Conservation (phyloP, 78 protist species). For the Emiliania huxleyi region DNA sequence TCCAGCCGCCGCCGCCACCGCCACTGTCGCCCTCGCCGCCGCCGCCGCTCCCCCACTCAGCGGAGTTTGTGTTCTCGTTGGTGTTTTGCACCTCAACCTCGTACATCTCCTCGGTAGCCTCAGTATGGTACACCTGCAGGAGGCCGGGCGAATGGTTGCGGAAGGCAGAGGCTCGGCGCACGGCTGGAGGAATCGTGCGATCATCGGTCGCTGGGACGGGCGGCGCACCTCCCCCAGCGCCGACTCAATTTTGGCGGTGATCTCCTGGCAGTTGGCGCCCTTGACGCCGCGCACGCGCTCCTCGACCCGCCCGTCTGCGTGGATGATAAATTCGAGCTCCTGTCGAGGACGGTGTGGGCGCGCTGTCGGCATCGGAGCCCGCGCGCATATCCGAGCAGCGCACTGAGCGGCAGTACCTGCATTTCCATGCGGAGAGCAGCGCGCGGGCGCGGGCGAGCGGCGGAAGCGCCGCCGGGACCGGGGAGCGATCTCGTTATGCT, state of each 20-base stretch:
- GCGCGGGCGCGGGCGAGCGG: too few species aligned
- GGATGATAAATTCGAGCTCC: constrained; percentile 1
- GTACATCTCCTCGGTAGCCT: neutral
- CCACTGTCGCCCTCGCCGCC: neutral
- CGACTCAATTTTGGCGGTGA: neutral
- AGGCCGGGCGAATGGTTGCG: neutral
- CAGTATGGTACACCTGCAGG: neutral
- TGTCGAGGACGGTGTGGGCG: too few species aligned
- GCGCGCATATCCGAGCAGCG: too few species aligned
- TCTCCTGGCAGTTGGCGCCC: neutral
- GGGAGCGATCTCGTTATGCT: too few species aligned
- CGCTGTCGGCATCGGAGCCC: too few species aligned
- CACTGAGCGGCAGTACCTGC: too few species aligned
- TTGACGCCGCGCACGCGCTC: neutral
- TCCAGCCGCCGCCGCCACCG: too few species aligned
- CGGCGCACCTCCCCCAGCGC: neutral
- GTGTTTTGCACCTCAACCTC: neutral
- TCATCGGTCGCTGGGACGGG: too few species aligned
- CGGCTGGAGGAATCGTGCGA: neutral
- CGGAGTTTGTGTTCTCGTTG: neutral
- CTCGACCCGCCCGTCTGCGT: neutral
- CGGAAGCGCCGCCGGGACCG: too few species aligned
- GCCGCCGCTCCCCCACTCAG: neutral
- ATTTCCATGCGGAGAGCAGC: too few species aligned
- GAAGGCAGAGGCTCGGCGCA: neutral